These are phyloP conservation scores for Nicotiana noctiflora DNA, from an alignment of 257 asterid species.

Conservation along the genomic window DNA sequence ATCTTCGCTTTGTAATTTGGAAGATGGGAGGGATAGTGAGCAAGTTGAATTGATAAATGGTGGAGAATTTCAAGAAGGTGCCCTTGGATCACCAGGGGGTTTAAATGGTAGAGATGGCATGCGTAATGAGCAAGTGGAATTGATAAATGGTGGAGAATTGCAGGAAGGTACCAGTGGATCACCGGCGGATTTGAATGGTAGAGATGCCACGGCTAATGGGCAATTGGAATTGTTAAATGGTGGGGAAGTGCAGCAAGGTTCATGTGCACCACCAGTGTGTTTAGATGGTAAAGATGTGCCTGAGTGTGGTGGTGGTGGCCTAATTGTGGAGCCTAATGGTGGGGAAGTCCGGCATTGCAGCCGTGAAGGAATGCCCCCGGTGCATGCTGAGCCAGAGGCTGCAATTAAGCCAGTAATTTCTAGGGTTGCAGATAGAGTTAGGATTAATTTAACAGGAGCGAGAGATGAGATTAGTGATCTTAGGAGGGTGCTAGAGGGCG, in stretches of 20 bases:
- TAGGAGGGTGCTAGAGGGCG: constrained; percentile 12
- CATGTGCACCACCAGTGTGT: too few relatives aligned
- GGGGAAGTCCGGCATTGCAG: background rate
- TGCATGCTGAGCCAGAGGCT: background rate
- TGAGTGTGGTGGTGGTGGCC: too few relatives aligned
- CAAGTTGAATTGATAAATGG: background rate
- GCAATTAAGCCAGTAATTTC: constrained; percentile 5
- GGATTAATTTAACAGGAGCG: constrained; percentile 6
- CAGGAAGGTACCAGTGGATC: background rate
- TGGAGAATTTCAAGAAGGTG: background rate
- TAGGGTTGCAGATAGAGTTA: constrained; percentile 15
- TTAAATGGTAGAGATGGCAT: background rate
- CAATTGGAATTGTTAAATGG: too few relatives aligned
- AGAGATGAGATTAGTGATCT: constrained; percentile 13
- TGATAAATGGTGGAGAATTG: background rate
- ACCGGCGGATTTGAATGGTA: background rate
- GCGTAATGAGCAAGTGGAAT: background rate
- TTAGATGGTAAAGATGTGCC: background rate
- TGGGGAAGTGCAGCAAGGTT: background rate
- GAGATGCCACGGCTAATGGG: background rate
- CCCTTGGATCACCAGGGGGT: background rate
- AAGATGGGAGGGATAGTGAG: background rate
- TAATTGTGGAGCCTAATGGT: too few relatives aligned
- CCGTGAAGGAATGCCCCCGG: background rate
- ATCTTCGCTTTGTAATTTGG: background rate